A percentile compares a stretch with the other conserved stretches of the same genome.
These are phyloP conservation scores for Fusarium coicis DNA, from an alignment of 2,329 filamentous ascomycete genomes.

Conservation along the genomic window DNA sequence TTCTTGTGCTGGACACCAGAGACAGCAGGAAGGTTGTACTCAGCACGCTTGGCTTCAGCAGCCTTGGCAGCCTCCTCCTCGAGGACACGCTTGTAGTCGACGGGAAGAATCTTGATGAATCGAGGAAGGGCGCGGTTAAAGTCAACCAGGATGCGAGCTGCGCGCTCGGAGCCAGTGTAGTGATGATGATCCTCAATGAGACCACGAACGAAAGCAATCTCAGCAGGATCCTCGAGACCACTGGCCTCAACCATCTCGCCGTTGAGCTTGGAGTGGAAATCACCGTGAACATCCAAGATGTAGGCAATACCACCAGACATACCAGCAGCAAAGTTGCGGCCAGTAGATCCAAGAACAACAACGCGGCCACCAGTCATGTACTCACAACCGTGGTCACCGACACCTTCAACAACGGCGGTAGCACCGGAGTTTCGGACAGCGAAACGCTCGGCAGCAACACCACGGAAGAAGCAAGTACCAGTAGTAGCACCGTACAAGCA, in stretches of 20 bases:
- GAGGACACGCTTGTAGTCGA: slow-evolving; percentile 95
- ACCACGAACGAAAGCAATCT: slow-evolving; percentile 90
- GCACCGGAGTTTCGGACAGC: slow-evolving; percentile 96
- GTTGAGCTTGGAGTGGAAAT: slow-evolving; percentile 95
- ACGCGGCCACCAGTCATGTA: slow-evolving; percentile 99
- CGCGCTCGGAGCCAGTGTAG: slow-evolving; percentile 95
- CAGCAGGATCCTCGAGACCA: slow-evolving; percentile 82
- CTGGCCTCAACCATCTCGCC: slow-evolving; percentile 96
- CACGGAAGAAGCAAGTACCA: slow-evolving; percentile 95
- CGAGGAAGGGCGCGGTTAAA: slow-evolving; percentile 90
- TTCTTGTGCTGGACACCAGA: slow-evolving; percentile 71
- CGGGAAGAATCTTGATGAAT: slow-evolving; percentile 92
- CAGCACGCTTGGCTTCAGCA: slow-evolving; percentile 83
- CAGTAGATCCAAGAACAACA: slow-evolving; percentile 86
- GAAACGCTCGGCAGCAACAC: slow-evolving; percentile 95
- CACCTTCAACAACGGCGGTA: slow-evolving; percentile 94
- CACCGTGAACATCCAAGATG: slow-evolving; percentile 86
- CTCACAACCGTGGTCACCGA: slow-evolving; percentile 96
- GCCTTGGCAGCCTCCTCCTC: slow-evolving; percentile 87
- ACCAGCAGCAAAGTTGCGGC: slow-evolving; percentile 96
- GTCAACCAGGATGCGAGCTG: slow-evolving; percentile 92
- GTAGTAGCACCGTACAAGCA: slow-evolving; percentile 94
- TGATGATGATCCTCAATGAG: slow-evolving; percentile 97
- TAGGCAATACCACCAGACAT: slow-evolving; percentile 99
- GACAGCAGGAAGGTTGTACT: slow-evolving; percentile 83